Conservation (phyloP, 331 rosid genomes). For the Prunus yedoensis region DNA sequence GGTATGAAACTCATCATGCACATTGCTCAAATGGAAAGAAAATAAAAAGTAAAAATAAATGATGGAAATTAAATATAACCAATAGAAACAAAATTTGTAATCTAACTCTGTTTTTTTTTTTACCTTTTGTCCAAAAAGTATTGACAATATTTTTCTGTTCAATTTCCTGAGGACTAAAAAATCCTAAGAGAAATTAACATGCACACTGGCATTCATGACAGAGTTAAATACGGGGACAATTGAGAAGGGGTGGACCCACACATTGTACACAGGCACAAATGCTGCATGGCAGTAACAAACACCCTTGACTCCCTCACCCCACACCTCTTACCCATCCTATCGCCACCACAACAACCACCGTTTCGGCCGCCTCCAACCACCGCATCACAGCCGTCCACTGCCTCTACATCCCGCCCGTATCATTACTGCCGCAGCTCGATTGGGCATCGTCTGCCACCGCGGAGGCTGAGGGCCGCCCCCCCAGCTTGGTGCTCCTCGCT, state of each 20-base stretch:
- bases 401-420: background rate
- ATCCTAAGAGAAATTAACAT: constrained; percentile 74
- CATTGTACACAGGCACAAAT: constrained; percentile 67
- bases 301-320: constrained; percentile 62
- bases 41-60: background rate
- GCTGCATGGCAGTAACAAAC: constrained; percentile 81
- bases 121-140: background rate
- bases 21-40: background rate
- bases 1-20: background rate
- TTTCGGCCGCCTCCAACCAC: background rate
- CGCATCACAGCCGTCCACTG: background rate
- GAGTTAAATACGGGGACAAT: constrained; percentile 76
- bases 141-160: background rate
- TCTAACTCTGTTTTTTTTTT: background rate
- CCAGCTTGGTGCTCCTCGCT: constrained; percentile 18
- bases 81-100: background rate
- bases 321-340: constrained; percentile 56
- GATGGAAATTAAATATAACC: background rate
- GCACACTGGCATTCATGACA: constrained; percentile 65
- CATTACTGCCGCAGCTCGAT: constrained; percentile 69
- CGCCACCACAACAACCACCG: constrained; percentile 6
- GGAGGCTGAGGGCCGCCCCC: background rate
- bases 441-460: constrained; percentile 41
- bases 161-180: background rate
- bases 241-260: constrained; percentile 73